Conservation (phyloP, 139 green algal genomes). For the Haematococcus lacustris region DNA sequence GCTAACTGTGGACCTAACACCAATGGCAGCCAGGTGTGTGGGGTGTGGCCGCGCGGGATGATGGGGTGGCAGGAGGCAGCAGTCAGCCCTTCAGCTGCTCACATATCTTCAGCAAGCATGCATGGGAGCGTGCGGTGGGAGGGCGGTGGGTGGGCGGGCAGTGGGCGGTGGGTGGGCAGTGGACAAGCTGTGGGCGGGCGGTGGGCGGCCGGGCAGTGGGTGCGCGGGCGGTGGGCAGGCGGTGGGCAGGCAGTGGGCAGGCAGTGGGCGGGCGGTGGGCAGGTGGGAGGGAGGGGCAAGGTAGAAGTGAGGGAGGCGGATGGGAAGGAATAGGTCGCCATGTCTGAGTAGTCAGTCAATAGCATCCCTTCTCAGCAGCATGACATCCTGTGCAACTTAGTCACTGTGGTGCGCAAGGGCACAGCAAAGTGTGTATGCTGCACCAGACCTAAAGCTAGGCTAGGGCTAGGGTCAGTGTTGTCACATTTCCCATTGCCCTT, state of each 20-base stretch:
- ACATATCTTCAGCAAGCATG: background rate
- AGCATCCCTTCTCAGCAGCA: too few species aligned
- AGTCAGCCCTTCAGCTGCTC: background rate
- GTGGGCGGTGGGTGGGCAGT: too few species aligned
- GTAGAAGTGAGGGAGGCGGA: too few species aligned
- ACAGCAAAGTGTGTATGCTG: background rate
- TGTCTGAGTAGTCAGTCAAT: too few species aligned
- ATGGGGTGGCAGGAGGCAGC: background rate
- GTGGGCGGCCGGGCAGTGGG: background rate
- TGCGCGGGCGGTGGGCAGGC: too few species aligned
- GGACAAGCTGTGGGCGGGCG: background rate
- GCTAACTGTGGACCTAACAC: conserved; percentile 18
- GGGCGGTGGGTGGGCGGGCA: background rate
- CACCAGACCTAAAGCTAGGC: background rate
- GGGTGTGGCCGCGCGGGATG: background rate
- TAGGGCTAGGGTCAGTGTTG: background rate
- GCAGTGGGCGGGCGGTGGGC: too few species aligned
- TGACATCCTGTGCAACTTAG: background rate
- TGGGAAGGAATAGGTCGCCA: too few species aligned
- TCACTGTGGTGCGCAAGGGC: background rate
- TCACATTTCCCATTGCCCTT: too few species aligned
- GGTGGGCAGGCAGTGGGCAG: too few species aligned
- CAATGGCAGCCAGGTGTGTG: conserved; percentile 39
- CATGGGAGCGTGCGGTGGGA: background rate
- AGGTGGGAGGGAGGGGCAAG: too few species aligned